Evolutionary conservation across 2,329 filamentous ascomycete genomes (phyloP).

Genomic region (Aphanoascus verrucosus): DNA sequence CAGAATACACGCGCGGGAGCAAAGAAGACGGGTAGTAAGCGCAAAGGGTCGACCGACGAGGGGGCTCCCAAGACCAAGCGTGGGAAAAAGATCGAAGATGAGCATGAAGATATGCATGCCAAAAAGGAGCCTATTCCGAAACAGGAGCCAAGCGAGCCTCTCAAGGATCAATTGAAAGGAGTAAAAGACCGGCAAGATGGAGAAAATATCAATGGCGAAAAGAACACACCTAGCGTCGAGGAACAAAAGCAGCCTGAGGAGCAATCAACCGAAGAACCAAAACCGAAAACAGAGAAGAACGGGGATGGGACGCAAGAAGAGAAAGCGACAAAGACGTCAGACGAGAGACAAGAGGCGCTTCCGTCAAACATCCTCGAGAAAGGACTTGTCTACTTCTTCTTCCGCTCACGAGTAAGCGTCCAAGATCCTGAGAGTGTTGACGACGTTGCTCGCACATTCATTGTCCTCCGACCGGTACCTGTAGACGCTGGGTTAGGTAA

Average conservation of each 20-base stretch:
- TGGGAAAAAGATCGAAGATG: slow-evolving; percentile 24
- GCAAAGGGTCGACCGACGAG: slow-evolving; percentile 26
- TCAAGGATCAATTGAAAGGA: slow-evolving; percentile 19
- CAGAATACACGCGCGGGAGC: slow-evolving; percentile 24
- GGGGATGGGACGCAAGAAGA: not conserved
- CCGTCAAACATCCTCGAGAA: slow-evolving; percentile 66
- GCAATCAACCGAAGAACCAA: slow-evolving; percentile 2
- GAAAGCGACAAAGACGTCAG: slow-evolving; percentile 40
- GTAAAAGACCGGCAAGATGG: slow-evolving; percentile 11
- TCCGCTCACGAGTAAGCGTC: slow-evolving; percentile 63
- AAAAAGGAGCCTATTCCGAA: slow-evolving; percentile 2
- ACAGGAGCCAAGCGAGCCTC: slow-evolving; percentile 12
- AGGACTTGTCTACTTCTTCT: slow-evolving; percentile 85
- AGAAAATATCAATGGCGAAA: slow-evolving; percentile 6
- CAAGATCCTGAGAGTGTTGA: slow-evolving; percentile 57
- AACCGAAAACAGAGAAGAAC: slow-evolving; percentile 10
- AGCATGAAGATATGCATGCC: not conserved
- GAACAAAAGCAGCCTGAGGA: slow-evolving; percentile 13
- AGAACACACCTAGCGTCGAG: slow-evolving; percentile 17
- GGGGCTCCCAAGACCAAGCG: slow-evolving; percentile 28
- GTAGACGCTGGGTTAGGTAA: slow-evolving; percentile 57
- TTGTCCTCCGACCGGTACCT: slow-evolving; percentile 64
- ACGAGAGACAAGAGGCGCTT: slow-evolving; percentile 41
- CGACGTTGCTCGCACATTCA: slow-evolving; percentile 68
- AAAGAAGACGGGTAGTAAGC: slow-evolving; percentile 28